These are phyloP conservation scores for Thielaviopsis musarum DNA, from an alignment of 2,329 filamentous ascomycete species.

Conservation along the genomic window DNA sequence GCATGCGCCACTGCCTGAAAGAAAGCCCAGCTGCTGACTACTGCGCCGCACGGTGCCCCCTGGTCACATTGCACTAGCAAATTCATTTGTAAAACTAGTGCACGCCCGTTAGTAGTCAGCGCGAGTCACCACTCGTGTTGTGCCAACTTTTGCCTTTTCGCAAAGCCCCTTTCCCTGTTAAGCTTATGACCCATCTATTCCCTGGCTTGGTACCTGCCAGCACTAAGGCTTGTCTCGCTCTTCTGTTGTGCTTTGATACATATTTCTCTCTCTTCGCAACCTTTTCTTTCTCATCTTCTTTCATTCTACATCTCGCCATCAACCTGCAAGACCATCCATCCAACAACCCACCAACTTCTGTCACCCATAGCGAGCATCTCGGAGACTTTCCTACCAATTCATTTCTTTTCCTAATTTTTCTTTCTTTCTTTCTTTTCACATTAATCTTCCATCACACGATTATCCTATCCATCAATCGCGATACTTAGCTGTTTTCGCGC, in stretches of 20 bases:
- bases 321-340: neutral
- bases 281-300: constrained; percentile 13
- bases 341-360: neutral
- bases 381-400: neutral
- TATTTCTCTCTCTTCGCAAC: neutral
- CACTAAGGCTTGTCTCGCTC: constrained; percentile 1
- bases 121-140: neutral
- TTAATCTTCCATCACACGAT: neutral
- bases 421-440: neutral
- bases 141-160: neutral
- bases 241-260: neutral
- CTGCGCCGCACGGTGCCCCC: neutral
- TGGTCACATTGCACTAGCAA: neutral
- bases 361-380: neutral
- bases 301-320: constrained; percentile 8
- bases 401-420: neutral
- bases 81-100: neutral
- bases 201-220: constrained; percentile 1
- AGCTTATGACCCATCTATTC: neutral
- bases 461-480: neutral
- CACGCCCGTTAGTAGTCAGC: neutral
- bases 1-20: constrained; percentile 1
- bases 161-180: constrained; percentile 1
- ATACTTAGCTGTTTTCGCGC: neutral
- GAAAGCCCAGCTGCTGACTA: neutral